Conservation (phyloP, 2,329 filamentous ascomycete species). For the Aspergillus texensis region DNA sequence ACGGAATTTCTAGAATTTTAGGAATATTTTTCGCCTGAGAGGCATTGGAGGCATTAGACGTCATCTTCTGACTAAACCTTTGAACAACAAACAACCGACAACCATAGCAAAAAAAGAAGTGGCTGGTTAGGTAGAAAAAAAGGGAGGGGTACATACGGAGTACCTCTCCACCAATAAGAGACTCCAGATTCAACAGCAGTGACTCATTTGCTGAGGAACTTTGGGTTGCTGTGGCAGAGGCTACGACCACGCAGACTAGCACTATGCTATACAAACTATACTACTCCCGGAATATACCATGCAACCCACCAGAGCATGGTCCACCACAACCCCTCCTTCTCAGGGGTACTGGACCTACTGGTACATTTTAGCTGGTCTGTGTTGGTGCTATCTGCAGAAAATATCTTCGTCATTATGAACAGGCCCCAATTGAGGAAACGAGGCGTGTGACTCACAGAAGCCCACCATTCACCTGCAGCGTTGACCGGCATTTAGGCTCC, state of each 20-base stretch:
- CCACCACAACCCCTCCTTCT: neutral
- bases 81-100: neutral
- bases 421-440: neutral
- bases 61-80: neutral
- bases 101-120: neutral
- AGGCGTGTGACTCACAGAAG: constrained; percentile 4
- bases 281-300: neutral
- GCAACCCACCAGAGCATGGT: neutral
- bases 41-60: neutral
- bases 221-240: neutral
- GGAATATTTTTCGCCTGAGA: neutral
- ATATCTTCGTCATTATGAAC: neutral
- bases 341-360: neutral
- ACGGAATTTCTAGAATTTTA: neutral
- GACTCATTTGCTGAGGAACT: neutral
- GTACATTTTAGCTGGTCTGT: neutral
- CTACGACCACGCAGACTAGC: neutral
- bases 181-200: neutral
- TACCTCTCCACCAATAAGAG: neutral
- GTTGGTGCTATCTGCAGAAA: neutral
- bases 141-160: no score
- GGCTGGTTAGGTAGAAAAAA: neutral
- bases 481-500: constrained; percentile 1
- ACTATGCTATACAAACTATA: neutral
- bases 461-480: neutral